Conservation (phyloP, 106 monocot genomes). For the Dendrobium huoshanense region DNA sequence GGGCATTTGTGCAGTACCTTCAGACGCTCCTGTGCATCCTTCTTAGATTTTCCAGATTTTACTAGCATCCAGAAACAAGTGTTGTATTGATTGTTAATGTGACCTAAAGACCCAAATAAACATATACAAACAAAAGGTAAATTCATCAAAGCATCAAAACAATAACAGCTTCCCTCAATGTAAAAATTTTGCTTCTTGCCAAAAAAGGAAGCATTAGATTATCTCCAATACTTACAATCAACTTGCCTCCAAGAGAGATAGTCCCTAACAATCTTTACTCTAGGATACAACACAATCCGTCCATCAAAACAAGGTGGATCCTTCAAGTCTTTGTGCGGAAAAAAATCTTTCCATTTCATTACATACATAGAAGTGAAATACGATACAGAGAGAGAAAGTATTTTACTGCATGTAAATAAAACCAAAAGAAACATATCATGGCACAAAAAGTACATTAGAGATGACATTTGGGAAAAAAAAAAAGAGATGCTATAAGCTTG, state of each 20-base stretch:
- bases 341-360: conserved; percentile 89
- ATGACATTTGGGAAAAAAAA: not conserved
- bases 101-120: conserved; percentile 44
- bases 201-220: not conserved
- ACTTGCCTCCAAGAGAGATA: conserved; percentile 92
- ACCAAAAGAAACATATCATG: conserved; percentile 7
- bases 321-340: conserved; percentile 64
- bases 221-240: conserved; percentile 60
- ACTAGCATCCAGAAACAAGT: conserved; percentile 96
- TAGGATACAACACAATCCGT: conserved; percentile 78
- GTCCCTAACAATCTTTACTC: conserved; percentile 56
- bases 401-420: conserved; percentile 57
- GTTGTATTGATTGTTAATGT: conserved; percentile 95
- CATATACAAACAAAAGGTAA: not conserved
- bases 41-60: conserved; percentile 70
- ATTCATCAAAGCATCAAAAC: not conserved
- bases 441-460: not conserved
- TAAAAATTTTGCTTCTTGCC: not conserved
- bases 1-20: conserved; percentile 33
- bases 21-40: conserved; percentile 63
- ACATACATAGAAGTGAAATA: conserved; percentile 86
- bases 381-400: conserved; percentile 69
- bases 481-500: not conserved
- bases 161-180: not conserved
- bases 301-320: conserved; percentile 78